Base-by-base conservation (phyloP, 345 rosid species). In the Turritis glabra region DNA sequence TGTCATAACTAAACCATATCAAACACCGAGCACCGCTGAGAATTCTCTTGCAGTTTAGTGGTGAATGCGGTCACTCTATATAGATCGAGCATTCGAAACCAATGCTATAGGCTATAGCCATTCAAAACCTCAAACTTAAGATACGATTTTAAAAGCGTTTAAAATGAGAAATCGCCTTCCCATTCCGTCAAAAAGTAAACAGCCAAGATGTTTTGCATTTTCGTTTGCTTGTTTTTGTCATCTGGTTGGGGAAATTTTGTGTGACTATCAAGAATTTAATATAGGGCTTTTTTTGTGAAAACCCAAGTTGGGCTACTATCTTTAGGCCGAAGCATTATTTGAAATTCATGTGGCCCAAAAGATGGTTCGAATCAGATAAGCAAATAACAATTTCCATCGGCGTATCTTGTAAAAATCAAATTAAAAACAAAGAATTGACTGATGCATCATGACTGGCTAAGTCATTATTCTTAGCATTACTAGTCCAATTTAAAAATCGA, bases 401-500 rank as follows among this genome's bases (percentile, higher is more conserved):
- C n/a, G 17, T 11, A 13, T 33, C 64, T 19, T 59, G 27, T 21
- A 40, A 38, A 54, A 21, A 30, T 19, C 26, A 67, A 47, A 58
- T 23, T 30, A 17, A 7, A 23, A 25, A 51, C n/a, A 43, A 46
- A 37, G 17, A 38, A 21, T 5, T 76, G 79, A 75, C 69, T 69
- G 64, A 76, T 53, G 64, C 64, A 52, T 17, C 64, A 52, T 17
- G 67, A 18, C 67, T 37, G 64, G 23, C 60, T 26, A 27, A 7
- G 15, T 47, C 54, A 55, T 5, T 27, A 14, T 26, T 0, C 15
- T 65, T n/a, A n/a, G n/a, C n/a, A n/a, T n/a, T 1, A 67, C 66
- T 35, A 47, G 65, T 37, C 26, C 10, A 65, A 23, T 46, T 30
- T 43, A 17, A 48, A 67, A 32, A 2, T 33, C 8, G 50, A 32